These are phyloP conservation scores for Phytophthora quininea DNA, from an alignment of 352 stramenopile genomes.

Conservation along the genomic window DNA sequence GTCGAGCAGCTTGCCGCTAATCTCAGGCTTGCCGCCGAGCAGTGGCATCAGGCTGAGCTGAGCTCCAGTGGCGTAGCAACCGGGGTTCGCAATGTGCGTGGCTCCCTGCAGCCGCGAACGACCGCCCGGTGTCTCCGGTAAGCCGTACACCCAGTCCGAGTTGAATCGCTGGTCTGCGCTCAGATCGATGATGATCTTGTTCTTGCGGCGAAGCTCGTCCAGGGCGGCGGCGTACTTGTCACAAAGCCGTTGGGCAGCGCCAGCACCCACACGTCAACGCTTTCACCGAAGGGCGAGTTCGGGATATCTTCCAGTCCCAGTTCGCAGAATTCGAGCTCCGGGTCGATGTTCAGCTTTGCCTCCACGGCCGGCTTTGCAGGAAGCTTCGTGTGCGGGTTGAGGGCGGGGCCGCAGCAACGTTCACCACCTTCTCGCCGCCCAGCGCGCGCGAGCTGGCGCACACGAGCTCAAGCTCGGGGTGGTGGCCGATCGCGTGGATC, in stretches of 20 bases:
- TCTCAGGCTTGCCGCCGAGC: constrained; percentile 64
- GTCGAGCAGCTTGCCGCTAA: constrained; percentile 62
- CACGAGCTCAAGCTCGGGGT: constrained; percentile 82
- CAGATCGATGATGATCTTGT: constrained; percentile 88
- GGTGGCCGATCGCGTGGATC: constrained; percentile 79
- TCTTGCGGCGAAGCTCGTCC: constrained; percentile 64
- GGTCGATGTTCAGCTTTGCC: constrained; percentile 60
- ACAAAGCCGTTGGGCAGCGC: constrained; percentile 87
- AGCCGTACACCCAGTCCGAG: constrained; percentile 82
- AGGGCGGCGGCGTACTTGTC: constrained; percentile 79
- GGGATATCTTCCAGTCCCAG: constrained; percentile 81
- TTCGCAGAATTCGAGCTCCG: constrained; percentile 83
- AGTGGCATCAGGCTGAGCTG: constrained; percentile 84
- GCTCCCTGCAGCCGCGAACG: constrained; percentile 61
- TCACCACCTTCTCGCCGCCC: constrained; percentile 76
- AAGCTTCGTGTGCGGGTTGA: constrained; percentile 84
- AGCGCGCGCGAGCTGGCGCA: constrained; percentile 85
- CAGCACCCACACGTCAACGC: constrained; percentile 87
- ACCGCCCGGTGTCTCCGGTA: constrained; percentile 78
- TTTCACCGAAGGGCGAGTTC: constrained; percentile 70
- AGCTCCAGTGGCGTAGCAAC: constrained; percentile 87
- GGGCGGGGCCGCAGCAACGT: constrained; percentile 75
- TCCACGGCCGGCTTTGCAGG: constrained; percentile 57
- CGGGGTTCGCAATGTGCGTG: constrained; percentile 88
- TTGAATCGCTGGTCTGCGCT: constrained; percentile 92